Evolutionary conservation across 192 early-diverging fungal genomes (phyloP).

Genomic region (Phycomyces nitens): DNA sequence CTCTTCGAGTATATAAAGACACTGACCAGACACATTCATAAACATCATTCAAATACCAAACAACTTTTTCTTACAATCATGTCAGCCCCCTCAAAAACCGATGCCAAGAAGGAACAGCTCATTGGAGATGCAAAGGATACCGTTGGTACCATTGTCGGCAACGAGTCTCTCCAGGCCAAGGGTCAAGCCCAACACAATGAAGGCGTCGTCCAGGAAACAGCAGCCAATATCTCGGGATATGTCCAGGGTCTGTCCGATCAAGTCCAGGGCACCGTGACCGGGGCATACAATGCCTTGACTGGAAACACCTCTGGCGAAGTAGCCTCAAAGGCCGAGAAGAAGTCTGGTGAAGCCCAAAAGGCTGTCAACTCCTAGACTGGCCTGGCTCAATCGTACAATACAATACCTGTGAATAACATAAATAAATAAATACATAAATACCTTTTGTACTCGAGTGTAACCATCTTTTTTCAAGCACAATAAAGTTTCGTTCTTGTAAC

Average conservation of each 20-base stretch:
- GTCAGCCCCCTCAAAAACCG: slow-evolving; percentile 17
- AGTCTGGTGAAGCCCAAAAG: slow-evolving; percentile 19
- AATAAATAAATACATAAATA: too few species aligned
- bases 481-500: neutral
- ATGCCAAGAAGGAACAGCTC: slow-evolving; percentile 27
- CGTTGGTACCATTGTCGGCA: slow-evolving; percentile 38
- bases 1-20: too few species aligned
- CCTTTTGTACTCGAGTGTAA: too few species aligned
- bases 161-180: slow-evolving; percentile 23
- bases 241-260: slow-evolving; percentile 29
- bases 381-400: too few species aligned
- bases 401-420: too few species aligned
- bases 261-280: slow-evolving; percentile 27
- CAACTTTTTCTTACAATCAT: neutral
- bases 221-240: slow-evolving; percentile 20
- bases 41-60: too few species aligned
- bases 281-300: slow-evolving; percentile 18
- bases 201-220: slow-evolving; percentile 26
- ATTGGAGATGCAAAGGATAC: slow-evolving; percentile 38
- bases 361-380: slow-evolving; percentile 1
- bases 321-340: slow-evolving; percentile 4
- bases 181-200: slow-evolving; percentile 31
- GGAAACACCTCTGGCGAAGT: slow-evolving; percentile 14
- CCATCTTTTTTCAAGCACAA: neutral
- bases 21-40: too few species aligned